Evolutionary conservation across 139 green algal species (phyloP), one percentile per base, ranked within the genome.

Genomic region (Haematococcus lacustris): DNA sequence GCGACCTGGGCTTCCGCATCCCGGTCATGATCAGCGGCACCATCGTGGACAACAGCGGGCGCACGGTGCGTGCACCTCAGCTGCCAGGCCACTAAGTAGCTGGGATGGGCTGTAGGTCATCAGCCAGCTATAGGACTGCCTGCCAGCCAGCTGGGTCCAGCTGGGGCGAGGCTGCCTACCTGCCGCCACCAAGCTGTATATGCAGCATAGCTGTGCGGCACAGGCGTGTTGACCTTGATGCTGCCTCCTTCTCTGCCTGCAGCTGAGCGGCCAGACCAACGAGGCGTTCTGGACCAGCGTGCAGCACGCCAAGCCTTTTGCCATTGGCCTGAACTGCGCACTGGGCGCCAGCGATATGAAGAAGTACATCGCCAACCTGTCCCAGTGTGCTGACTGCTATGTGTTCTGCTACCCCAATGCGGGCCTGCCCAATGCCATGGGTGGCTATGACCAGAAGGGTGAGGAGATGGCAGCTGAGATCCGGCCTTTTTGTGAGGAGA

Each of bases 391-490:
- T 0, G 93, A 98, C 83, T 97, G 93, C 86, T 97, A 85, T 64
- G 91, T 98, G 66, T 96, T 98, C 79, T 95, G 88, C 84, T 98
- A 98, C 87, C 94, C 94, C 71, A 98, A 98, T 80, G 94, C 94
- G 6, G 94, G 94, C 40, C 86, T 98, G 74, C 94, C 94, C 71
- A 98, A 98, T 71, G 93, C 93, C 70, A 98, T 98, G 93, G 94
- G 94, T 51, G 94, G 94, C 4, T 98, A 98, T 73, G 94, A 98
- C 86, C 92, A 98, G 87, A 97, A 94, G 79, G 86, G 84, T 6
- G 26, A 69, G 0, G 94, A 94, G 81, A 97, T 98, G 91, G 93
- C 91, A 21, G 92, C 97, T 77, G 93, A 98, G 64, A 87, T 97
- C 63, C 76, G 85, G n/a, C 91, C 91, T 3, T 98, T 98, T 85